Evolutionary conservation across 768 basidiomycete genomes (phyloP).

Genomic region (Boletus rubropictus): DNA sequence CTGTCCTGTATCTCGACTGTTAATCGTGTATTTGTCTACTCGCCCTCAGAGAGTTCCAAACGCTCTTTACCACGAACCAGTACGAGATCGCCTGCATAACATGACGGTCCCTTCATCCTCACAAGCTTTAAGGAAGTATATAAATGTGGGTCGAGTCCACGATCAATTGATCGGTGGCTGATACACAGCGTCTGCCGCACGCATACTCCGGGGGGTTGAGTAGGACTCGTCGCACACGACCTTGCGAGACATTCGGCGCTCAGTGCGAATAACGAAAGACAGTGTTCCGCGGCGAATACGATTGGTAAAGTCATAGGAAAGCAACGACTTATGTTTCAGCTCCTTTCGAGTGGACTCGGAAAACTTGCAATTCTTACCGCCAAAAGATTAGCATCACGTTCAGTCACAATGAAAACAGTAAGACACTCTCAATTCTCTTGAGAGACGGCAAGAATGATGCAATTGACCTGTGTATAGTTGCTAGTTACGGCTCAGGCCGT

Average conservation of each 20-base stretch:
- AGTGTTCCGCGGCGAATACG: not conserved
- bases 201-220: too few species aligned
- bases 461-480: not conserved
- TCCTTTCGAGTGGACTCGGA: not conserved
- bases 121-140: not conserved
- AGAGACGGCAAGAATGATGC: not conserved
- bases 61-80: not conserved
- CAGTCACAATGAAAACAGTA: not conserved
- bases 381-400: not conserved
- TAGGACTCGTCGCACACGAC: too few species aligned
- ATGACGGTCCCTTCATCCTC: not conserved
- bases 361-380: not conserved
- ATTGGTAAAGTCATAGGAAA: too few species aligned
- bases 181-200: not conserved
- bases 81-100: not conserved
- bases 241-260: not conserved
- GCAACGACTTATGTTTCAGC: too few species aligned
- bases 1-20: conserved; percentile 23
- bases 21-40: conserved; percentile 17
- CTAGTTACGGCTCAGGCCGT: conserved; percentile 6
- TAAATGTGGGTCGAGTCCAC: not conserved
- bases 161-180: not conserved
- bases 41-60: conserved; percentile 1
- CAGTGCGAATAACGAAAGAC: too few species aligned
- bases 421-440: not conserved